Conservation (phyloP, 805 yeast species). For the Ogataea populi-albae region DNA sequence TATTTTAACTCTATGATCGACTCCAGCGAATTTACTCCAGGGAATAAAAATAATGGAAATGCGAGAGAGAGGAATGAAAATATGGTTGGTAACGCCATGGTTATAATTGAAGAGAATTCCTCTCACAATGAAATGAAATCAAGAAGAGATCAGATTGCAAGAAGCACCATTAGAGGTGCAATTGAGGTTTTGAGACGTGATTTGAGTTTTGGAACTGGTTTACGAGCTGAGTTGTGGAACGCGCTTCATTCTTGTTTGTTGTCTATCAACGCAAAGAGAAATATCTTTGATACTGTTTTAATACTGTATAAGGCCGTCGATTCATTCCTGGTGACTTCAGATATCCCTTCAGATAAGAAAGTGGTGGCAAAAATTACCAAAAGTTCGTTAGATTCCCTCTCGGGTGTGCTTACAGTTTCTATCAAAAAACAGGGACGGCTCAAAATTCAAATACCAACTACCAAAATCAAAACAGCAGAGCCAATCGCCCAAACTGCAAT, state of each 20-base stretch:
- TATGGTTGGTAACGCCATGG: constrained; percentile 33
- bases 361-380: constrained; percentile 53
- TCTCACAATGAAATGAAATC: constrained; percentile 41
- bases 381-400: constrained; percentile 13
- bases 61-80: constrained; percentile 1
- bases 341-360: constrained; percentile 65
- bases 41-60: constrained; percentile 5
- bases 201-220: constrained; percentile 52
- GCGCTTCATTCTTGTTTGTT: constrained; percentile 60
- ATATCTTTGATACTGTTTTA: constrained; percentile 61
- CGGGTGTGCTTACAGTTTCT: constrained; percentile 44
- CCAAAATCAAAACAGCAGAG: constrained; percentile 25
- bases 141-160: constrained; percentile 63
- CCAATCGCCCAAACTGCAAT: constrained; percentile 3
- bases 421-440: constrained; percentile 60
- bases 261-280: constrained; percentile 57
- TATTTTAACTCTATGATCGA: constrained; percentile 27
- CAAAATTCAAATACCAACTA: constrained; percentile 45
- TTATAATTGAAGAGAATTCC: constrained; percentile 56
- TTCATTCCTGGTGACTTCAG: constrained; percentile 57
- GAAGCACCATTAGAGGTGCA: constrained; percentile 63
- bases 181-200: constrained; percentile 62
- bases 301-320: constrained; percentile 64
- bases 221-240: constrained; percentile 64
- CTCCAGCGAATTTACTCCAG: constrained; percentile 8